A percentile compares a stretch with the other conserved stretches of the same genome.
Evolutionary conservation across 2,329 filamentous ascomycete genomes (phyloP).

Genomic region (Pseudonectria buxi): DNA sequence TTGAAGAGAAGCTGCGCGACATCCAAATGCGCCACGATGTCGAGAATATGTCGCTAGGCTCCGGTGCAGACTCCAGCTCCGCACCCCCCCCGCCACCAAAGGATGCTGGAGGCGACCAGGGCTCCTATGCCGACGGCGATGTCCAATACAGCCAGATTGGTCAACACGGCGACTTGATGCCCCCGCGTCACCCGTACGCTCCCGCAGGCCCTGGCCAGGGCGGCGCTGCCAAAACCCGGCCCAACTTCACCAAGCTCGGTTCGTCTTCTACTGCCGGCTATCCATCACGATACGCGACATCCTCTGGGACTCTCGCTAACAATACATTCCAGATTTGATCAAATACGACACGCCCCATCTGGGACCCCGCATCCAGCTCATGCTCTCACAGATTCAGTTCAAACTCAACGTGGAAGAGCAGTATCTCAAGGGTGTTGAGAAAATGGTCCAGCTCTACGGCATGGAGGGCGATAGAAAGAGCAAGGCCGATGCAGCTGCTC

Average conservation of each 20-base stretch:
- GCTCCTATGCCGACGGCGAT: constrained; percentile 52
- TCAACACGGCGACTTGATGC: constrained; percentile 68
- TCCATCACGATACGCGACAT: too few species aligned
- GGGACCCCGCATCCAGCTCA: constrained; percentile 94
- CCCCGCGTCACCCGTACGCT: constrained; percentile 71
- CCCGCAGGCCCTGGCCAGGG: constrained; percentile 58
- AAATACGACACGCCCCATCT: constrained; percentile 97
- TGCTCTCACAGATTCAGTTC: constrained; percentile 97
- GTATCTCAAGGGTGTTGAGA: constrained; percentile 97
- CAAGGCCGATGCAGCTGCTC: constrained; percentile 82
- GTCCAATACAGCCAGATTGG: constrained; percentile 50
- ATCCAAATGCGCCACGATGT: constrained; percentile 73
- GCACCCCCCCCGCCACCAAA: constrained; percentile 67
- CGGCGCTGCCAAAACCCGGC: constrained; percentile 64
- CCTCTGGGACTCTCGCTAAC: constrained; percentile 5
- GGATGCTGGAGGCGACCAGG: constrained; percentile 49
- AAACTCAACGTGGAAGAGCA: constrained; percentile 98
- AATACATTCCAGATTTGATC: constrained; percentile 67
- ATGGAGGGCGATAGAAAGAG: constrained; percentile 98
- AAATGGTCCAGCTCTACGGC: constrained; percentile 96
- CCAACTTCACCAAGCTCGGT: constrained; percentile 97
- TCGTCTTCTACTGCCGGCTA: constrained; percentile 29
- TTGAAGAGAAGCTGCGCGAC: constrained; percentile 86
- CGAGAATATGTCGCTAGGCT: constrained; percentile 58
- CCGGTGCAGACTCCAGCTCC: constrained; percentile 39